Percentiles rank a stretch among this genome's conserved stretches.
These are phyloP conservation scores for Fusarium nisikadoi DNA, from an alignment of 2,329 filamentous ascomycete genomes.

Conservation along the genomic window DNA sequence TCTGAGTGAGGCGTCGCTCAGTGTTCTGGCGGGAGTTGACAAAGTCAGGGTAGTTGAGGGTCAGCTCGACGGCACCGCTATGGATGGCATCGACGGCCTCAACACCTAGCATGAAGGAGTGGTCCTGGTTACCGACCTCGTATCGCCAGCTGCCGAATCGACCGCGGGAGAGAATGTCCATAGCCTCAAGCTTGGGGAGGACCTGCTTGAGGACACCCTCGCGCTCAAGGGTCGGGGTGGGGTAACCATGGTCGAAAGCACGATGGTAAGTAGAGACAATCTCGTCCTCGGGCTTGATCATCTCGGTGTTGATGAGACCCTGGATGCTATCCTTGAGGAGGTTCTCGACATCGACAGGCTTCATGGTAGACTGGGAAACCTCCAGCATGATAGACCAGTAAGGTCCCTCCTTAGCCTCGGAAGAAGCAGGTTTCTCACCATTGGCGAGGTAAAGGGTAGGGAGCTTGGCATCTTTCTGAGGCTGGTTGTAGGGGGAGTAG, in stretches of 20 bases:
- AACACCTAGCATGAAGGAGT: conserved; percentile 97
- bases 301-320: conserved; percentile 96
- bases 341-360: conserved; percentile 88
- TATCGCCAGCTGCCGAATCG: conserved; percentile 99
- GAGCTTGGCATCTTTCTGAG: conserved; percentile 82
- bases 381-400: conserved; percentile 99
- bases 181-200: conserved; percentile 88
- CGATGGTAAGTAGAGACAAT: conserved; percentile 99
- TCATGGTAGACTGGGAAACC: conserved; percentile 94
- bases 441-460: conserved; percentile 87
- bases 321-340: conserved; percentile 92
- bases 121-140: conserved; percentile 96
- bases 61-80: conserved; percentile 89
- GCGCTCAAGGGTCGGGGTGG: conserved; percentile 92
- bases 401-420: conserved; percentile 82
- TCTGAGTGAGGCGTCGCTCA: conserved; percentile 57
- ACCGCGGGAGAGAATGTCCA: conserved; percentile 94
- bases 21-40: conserved; percentile 81
- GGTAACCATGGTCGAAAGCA: conserved; percentile 98
- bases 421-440: conserved; percentile 80
- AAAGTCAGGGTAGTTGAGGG: conserved; percentile 96
- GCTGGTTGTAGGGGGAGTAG: conserved; percentile 99
- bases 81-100: conserved; percentile 92
- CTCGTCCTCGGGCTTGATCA: conserved; percentile 91
- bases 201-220: conserved; percentile 94